Conservation (phyloP, 768 basidiomycete species). For the Russula lepida region DNA sequence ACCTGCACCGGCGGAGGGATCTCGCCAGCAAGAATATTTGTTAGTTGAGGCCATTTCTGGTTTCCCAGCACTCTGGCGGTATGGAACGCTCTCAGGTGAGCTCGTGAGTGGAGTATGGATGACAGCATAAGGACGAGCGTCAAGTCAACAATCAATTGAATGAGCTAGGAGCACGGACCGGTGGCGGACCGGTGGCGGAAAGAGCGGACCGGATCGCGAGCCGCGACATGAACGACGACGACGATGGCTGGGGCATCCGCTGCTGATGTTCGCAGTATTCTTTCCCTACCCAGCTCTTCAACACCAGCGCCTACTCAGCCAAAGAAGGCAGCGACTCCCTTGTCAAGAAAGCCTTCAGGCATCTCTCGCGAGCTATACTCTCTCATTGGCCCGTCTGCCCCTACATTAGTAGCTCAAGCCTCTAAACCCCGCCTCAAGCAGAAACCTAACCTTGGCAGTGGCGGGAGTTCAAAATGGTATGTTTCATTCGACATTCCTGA, state of each 20-base stretch:
- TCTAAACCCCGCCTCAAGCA: conserved; percentile 81
- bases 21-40: conserved; percentile 67
- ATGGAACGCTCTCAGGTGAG: conserved; percentile 7
- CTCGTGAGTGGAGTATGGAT: conserved; percentile 2
- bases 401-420: conserved; percentile 71
- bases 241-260: conserved; percentile 57
- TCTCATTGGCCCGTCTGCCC: conserved; percentile 90
- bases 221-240: background rate
- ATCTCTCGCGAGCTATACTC: conserved; percentile 90
- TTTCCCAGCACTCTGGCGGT: conserved; percentile 8
- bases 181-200: background rate
- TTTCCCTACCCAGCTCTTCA: conserved; percentile 45
- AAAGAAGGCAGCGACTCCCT: conserved; percentile 32
- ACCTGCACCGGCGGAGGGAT: conserved; percentile 66
- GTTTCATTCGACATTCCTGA: conserved; percentile 1
- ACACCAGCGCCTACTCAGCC: conserved; percentile 39
- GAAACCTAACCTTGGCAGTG: conserved; percentile 65
- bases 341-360: conserved; percentile 68
- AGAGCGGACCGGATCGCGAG: background rate
- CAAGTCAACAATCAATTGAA: background rate
- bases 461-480: conserved; percentile 65
- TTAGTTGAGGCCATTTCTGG: conserved; percentile 30
- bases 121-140: background rate
- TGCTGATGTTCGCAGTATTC: conserved; percentile 77
- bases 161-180: background rate